Evolutionary conservation across 768 basidiomycete species (phyloP), one percentile per base, ranked within the genome.

Genomic region (Strobilomyces dryophilus): DNA sequence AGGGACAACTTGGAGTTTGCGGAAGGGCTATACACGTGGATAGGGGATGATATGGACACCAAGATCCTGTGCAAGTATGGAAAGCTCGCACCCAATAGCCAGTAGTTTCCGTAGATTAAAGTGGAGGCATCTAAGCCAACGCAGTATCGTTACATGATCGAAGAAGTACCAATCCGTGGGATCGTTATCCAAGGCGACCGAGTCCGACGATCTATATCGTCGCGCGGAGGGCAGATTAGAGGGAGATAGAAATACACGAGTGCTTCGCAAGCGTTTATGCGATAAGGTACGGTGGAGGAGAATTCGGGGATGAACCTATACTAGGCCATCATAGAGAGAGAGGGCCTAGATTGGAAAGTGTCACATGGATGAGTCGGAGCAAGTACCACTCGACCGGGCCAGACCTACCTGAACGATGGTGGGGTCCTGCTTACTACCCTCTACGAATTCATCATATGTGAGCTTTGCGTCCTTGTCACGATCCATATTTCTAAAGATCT

Each of bases 401-500:
- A 44, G 47, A 68, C 77, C 49, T 58, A 89, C 95, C 84, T 98
- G 93, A 14, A 99, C 95, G 69, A 99, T 98, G 20, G 95, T 98
- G 31, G 97, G 97, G 70, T 99, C 97, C 70, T 97, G 93, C 73
- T 98, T 98, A 71, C 89, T 92, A 31, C 97, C 97, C 68, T 98
- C 94, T 18, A 95, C 93, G 67, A 99, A 99, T 70, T 99, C 97
- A 10, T 95, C 93, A 70, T 86, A 99, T 0, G 94, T 95, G 51
- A 98, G 76, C 64, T 82, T 88, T 8, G 92, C 90, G 64, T 98
- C 91, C 72, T 93, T 93, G 75, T 98, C 87, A 57, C 85, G 78
- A 71, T 98, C 97, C 97, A 99, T 99, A 65, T 91, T 92, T 52
- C 82, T 79, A 76, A 99, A 99, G 58, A 99, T 98, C 79, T 98